A percentile compares a stretch with the other conserved stretches of the same genome.
These are phyloP conservation scores for Aspergillus latus DNA, from an alignment of 2,329 filamentous ascomycete species.

Conservation along the genomic window DNA sequence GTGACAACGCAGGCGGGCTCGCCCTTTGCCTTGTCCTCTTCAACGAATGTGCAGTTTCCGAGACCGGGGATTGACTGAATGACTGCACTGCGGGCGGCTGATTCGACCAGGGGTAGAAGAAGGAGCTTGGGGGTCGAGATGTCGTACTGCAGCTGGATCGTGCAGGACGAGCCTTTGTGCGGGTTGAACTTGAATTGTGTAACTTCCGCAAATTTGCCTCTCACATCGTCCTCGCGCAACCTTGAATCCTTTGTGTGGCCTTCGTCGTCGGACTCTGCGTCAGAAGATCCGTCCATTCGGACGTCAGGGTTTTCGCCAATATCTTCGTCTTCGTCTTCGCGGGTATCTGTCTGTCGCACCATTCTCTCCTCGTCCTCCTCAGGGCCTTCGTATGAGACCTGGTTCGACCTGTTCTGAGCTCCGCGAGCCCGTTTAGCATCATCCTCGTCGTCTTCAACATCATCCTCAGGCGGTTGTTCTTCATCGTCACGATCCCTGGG, in stretches of 20 bases:
- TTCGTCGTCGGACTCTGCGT: slow-evolving; percentile 41
- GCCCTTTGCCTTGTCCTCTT: slow-evolving; percentile 56
- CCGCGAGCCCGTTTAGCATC: slow-evolving; percentile 64
- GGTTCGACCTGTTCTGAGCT: slow-evolving; percentile 70
- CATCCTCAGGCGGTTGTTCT: slow-evolving; percentile 64
- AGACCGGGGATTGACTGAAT: slow-evolving; percentile 85
- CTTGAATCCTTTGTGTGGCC: slow-evolving; percentile 40
- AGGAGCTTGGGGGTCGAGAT: slow-evolving; percentile 81
- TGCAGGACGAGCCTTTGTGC: slow-evolving; percentile 69
- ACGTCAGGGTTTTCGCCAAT: slow-evolving; percentile 45
- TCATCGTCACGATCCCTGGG: slow-evolving; percentile 50
- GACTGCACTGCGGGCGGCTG: slow-evolving; percentile 72
- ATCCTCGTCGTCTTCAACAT: slow-evolving; percentile 76
- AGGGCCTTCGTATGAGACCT: slow-evolving; percentile 85
- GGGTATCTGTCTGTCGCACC: slow-evolving; percentile 63
- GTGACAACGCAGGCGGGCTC: slow-evolving; percentile 64
- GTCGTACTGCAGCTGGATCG: slow-evolving; percentile 80
- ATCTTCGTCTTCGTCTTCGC: slow-evolving; percentile 57
- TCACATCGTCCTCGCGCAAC: slow-evolving; percentile 64
- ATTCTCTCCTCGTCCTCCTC: slow-evolving; percentile 87
- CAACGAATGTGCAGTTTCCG: slow-evolving; percentile 67
- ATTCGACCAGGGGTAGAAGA: slow-evolving; percentile 87
- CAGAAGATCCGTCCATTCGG: slow-evolving; percentile 35
- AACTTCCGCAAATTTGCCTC: slow-evolving; percentile 64
- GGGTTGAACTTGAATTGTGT: slow-evolving; percentile 79